A percentile compares a stretch with the other conserved stretches of the same genome.
phyloP scores from a whole-genome alignment of 768 basidiomycete genomes.

The Boletus sp. region DNA sequence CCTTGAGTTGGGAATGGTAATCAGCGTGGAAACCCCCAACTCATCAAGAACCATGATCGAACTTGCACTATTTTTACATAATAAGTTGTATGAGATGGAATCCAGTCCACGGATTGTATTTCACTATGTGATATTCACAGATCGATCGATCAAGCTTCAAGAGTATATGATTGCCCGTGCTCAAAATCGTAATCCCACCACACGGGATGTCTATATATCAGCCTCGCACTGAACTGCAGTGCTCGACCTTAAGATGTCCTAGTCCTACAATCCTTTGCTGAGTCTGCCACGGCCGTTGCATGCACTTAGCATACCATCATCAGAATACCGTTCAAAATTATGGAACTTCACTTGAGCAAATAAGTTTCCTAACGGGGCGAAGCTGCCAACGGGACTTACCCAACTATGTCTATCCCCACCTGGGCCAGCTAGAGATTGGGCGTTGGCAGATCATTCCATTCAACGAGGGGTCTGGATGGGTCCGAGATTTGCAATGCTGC shows the following conservation, averaged over 20 bases:
- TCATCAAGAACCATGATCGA: no score
- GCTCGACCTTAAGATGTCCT: background rate
- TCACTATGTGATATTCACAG: background rate
- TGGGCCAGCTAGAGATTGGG: conserved; percentile 47
- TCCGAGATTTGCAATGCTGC: conserved; percentile 51
- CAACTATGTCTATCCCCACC: background rate
- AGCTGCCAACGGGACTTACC: background rate
- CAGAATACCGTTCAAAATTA: background rate
- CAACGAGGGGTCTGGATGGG: conserved; percentile 63
- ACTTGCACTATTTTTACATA: no score
- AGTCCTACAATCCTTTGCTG: background rate
- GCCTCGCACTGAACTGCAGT: no score
- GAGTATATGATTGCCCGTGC: background rate
- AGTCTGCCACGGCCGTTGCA: background rate
- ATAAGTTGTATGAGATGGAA: no score
- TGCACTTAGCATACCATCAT: background rate
- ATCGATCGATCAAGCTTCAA: background rate
- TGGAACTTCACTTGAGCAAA: background rate
- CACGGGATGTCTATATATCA: background rate
- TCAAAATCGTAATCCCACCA: background rate
- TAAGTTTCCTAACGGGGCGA: background rate
- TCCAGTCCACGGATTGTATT: background rate
- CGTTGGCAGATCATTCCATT: conserved; percentile 71
- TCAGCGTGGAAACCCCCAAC: no score
- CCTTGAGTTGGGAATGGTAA: no score